Evolutionary conservation across 202 grass and related monocot genomes (phyloP).

Genomic region (Panicum virgatum): DNA sequence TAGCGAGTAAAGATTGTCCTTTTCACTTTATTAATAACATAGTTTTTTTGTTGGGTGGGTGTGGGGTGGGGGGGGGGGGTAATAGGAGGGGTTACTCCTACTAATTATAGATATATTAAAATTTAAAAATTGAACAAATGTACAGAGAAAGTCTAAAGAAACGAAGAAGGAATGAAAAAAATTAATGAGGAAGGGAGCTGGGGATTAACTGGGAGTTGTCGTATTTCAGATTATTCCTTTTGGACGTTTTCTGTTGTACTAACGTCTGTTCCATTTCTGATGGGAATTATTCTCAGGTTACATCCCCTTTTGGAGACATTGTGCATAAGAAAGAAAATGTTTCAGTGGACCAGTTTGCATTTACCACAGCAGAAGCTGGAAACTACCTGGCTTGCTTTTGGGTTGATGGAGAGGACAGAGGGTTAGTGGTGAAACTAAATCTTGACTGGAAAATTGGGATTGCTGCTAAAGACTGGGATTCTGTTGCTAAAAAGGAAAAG

Average conservation of each 20-base stretch:
- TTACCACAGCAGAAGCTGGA: constrained; percentile 78
- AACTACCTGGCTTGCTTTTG: constrained; percentile 82
- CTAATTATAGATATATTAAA: no score
- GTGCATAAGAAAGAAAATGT: constrained; percentile 61
- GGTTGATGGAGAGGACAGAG: constrained; percentile 54
- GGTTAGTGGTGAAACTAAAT: constrained; percentile 60
- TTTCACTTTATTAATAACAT: neutral
- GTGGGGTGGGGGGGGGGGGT: no score
- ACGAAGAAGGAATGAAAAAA: no score
- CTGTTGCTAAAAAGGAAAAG: constrained; percentile 79
- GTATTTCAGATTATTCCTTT: neutral
- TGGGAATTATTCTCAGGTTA: constrained; percentile 48
- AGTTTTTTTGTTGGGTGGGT: no score
- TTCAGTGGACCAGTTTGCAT: constrained; percentile 66
- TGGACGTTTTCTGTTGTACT: neutral
- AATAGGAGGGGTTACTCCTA: neutral
- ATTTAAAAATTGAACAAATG: no score
- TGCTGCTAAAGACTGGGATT: constrained; percentile 73
- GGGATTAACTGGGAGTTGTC: neutral
- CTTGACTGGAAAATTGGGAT: constrained; percentile 91
- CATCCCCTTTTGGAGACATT: constrained; percentile 72
- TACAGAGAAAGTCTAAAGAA: no score
- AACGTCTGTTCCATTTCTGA: neutral
- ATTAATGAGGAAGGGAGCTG: neutral
- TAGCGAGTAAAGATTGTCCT: neutral